Evolutionary conservation across 495 filamentous ascomycete genomes (phyloP), one percentile per base, ranked within the genome.

Genomic region (Immersiella caudata): DNA sequence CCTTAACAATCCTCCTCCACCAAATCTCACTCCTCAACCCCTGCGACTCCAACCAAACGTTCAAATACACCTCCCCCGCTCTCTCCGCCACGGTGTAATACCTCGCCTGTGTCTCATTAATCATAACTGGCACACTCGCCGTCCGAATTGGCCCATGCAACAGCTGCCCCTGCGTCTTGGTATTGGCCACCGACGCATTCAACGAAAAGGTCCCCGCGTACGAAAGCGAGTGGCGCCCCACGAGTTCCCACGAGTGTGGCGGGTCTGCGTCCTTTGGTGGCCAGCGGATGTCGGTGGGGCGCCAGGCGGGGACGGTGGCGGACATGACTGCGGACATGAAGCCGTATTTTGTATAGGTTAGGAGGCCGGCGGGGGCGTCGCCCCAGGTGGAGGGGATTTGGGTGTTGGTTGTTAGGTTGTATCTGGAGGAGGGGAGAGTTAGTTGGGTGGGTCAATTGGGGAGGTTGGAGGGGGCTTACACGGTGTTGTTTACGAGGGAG

Each of bases 1-100:
- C 60, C 60, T 62, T 62, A 8, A 29, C 40, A 62, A 62, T 20
- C 60, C 60, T 50, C 40, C 26, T 62, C 60, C 60, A 62, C 60
- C 60, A 62, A 26, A 62, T 26, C 46, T 62, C 60, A 50, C 36
- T 51, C 60, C 60, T 50, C 36, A 62, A 50, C 36, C 46, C 60
- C 60, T 50, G 60, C 21, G n/a, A 27, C n/a, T n/a, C 18, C 46
- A 52, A 51, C n/a, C 20, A 51, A 6, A 62, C 60, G 26, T 50
- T 51, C 40, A 62, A 29, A 50, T 6, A 52, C 21, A 62, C 60
- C 36, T 50, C 60, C 20, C 16, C 40, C 5, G 18, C 60, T 40
- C 26, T 14, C 46, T 62, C 60, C 21, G 20, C 25, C 5, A 62
- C 60, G 9, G 12, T 14, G 29, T 62, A 62, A 52, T 52, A 50